Percentiles rank a stretch among this genome's conserved stretches.
phyloP scores from a whole-genome alignment of 179 eudicot genomes.

The Drosera spatulata region DNA sequence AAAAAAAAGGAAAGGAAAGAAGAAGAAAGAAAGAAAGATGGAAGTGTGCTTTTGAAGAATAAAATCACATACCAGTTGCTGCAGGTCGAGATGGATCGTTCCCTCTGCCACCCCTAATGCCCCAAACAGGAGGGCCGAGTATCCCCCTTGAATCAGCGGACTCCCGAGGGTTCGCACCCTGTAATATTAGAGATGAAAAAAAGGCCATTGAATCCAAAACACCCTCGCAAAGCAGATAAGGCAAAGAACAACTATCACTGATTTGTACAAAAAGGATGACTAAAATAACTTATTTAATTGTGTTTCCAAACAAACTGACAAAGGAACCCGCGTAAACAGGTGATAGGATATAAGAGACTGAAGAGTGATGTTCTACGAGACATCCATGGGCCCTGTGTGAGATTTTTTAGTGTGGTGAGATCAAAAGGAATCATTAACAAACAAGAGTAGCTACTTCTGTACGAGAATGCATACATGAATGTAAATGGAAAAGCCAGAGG shows the following conservation, averaged over 20 bases:
- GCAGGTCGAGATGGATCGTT: constrained; percentile 32
- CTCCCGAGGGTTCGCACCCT: constrained; percentile 44
- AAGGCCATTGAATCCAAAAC: not conserved
- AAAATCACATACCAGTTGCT: constrained; percentile 25
- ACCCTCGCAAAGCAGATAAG: too few species aligned
- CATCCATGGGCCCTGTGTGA: not conserved
- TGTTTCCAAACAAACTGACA: not conserved
- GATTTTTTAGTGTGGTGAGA: too few species aligned
- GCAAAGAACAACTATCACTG: not conserved
- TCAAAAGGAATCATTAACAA: too few species aligned
- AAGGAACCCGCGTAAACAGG: not conserved
- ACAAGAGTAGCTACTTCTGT: too few species aligned
- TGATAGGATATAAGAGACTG: not conserved
- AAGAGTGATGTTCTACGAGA: not conserved
- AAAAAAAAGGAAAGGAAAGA: not conserved
- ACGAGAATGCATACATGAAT: too few species aligned
- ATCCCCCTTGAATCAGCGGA: constrained; percentile 52
- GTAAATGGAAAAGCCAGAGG: too few species aligned
- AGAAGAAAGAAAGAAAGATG: not conserved
- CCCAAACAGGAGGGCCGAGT: constrained; percentile 50
- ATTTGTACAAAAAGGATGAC: not conserved
- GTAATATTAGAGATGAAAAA: constrained; percentile 6
- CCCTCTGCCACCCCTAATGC: constrained; percentile 51
- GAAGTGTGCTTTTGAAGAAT: not conserved
- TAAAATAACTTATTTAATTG: not conserved